Conservation (phyloP, 1,284 basidiomycete genomes). For the Sporisorium exsertum region DNA sequence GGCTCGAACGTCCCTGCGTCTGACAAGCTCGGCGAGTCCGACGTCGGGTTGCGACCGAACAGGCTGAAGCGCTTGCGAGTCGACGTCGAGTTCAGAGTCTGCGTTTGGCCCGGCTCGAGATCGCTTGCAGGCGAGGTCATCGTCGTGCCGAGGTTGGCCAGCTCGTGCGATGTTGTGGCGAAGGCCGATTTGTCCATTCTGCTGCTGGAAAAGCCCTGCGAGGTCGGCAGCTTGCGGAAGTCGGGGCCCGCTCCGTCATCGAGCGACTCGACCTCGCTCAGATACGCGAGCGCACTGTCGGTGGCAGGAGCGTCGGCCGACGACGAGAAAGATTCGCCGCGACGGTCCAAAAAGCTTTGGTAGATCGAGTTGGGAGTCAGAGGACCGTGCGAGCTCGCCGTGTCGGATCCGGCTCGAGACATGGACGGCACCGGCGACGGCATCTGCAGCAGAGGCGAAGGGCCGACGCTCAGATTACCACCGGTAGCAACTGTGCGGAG, state of each 20-base stretch:
- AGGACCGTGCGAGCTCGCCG: conserved; percentile 45
- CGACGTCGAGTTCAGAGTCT: background rate
- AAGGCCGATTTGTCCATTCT: conserved; percentile 23
- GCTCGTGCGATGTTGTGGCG: conserved; percentile 5
- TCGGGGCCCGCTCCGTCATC: conserved; percentile 12
- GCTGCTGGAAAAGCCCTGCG: conserved; percentile 18
- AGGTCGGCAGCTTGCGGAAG: conserved; percentile 15
- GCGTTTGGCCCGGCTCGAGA: background rate
- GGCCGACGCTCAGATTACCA: conserved; percentile 10
- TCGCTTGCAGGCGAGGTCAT: conserved; percentile 5
- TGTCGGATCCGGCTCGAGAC: conserved; percentile 47
- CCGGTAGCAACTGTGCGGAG: conserved; percentile 22
- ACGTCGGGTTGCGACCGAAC: conserved; percentile 27
- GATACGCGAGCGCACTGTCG: conserved; percentile 22
- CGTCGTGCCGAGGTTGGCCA: background rate
- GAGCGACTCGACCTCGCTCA: conserved; percentile 29
- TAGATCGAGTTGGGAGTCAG: conserved; percentile 46
- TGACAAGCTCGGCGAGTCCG: conserved; percentile 21
- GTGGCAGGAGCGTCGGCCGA: conserved; percentile 19
- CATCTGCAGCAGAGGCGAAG: conserved; percentile 35
- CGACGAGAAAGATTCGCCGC: conserved; percentile 40
- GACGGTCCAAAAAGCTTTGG: conserved; percentile 47
- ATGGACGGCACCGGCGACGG: conserved; percentile 43
- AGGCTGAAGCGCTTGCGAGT: conserved; percentile 37
- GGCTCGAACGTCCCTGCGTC: conserved; percentile 5